These are phyloP conservation scores for Pestalotiopsis sp. DNA, from an alignment of 2,329 filamentous ascomycete genomes.

Conservation along the genomic window DNA sequence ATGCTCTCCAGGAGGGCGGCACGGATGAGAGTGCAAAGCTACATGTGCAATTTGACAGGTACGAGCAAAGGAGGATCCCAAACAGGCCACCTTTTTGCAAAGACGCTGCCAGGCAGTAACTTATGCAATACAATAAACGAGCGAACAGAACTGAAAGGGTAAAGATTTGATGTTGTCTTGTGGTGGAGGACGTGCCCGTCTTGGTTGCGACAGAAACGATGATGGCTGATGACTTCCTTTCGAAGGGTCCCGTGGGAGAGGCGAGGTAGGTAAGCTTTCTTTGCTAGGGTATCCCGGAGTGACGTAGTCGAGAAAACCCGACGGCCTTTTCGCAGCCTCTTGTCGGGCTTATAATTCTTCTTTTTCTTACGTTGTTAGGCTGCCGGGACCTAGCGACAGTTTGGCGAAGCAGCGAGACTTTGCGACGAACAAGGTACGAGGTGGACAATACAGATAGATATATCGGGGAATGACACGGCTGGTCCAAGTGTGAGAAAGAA, in stretches of 20 bases:
- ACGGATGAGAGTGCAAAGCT: not conserved
- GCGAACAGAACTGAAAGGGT: not conserved
- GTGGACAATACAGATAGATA: too few relatives aligned
- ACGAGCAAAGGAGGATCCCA: not conserved
- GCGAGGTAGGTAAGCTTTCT: not conserved
- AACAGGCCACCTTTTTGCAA: not conserved
- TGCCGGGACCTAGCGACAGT: not conserved
- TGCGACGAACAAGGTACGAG: too few relatives aligned
- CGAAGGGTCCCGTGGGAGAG: constrained; percentile 1
- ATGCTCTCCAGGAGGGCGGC: not conserved
- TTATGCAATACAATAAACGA: not conserved
- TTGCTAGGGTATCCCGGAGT: constrained; percentile 6
- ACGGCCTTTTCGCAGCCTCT: not conserved
- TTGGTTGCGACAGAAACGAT: not conserved
- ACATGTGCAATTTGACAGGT: not conserved
- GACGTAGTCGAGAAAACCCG: constrained; percentile 11
- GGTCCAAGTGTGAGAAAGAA: not conserved
- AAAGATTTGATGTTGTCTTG: not conserved
- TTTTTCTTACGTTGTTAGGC: not conserved
- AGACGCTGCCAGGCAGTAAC: not conserved
- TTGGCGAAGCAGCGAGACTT: not conserved
- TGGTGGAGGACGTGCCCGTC: not conserved
- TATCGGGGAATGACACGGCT: too few relatives aligned
- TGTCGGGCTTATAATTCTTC: not conserved
- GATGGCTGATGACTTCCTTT: not conserved